Evolutionary conservation across 306 rosid species (phyloP).

Genomic region (Quercus alba): DNA sequence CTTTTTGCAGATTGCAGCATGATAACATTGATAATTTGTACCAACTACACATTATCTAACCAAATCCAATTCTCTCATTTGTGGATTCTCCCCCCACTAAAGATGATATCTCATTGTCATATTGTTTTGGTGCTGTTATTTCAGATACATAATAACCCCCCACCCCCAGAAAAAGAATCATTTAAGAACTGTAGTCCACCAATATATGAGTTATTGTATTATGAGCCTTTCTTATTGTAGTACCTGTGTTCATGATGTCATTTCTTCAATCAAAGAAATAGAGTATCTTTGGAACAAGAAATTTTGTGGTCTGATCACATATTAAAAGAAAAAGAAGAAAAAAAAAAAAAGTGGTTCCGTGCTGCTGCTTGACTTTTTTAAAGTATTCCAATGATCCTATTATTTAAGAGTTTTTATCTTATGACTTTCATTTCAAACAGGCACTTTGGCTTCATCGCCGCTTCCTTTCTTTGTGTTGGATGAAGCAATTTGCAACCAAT

Average conservation of each 20-base stretch:
- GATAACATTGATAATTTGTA: neutral
- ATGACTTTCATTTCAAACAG: conserved; percentile 36
- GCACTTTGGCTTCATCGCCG: conserved; percentile 95
- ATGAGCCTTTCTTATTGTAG: neutral
- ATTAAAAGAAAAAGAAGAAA: too few relatives aligned
- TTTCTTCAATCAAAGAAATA: neutral
- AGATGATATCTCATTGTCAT: neutral
- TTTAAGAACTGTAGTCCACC: neutral
- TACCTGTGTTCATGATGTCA: neutral
- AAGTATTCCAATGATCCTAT: neutral
- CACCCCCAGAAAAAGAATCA: too few relatives aligned
- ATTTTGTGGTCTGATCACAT: neutral
- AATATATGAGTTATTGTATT: neutral
- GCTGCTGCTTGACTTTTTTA: neutral
- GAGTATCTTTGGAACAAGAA: neutral
- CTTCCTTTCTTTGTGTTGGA: conserved; percentile 64
- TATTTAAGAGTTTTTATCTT: neutral
- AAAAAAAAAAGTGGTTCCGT: neutral
- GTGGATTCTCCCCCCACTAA: too few relatives aligned
- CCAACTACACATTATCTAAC: too few relatives aligned
- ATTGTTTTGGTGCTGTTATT: neutral
- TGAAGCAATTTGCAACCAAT: conserved; percentile 35
- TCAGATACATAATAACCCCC: too few relatives aligned
- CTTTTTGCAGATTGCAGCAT: neutral
- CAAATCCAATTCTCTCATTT: too few relatives aligned